These are phyloP conservation scores for Suhomyces wounanorum DNA, from an alignment of 1,139 yeast species.

Conservation along the genomic window DNA sequence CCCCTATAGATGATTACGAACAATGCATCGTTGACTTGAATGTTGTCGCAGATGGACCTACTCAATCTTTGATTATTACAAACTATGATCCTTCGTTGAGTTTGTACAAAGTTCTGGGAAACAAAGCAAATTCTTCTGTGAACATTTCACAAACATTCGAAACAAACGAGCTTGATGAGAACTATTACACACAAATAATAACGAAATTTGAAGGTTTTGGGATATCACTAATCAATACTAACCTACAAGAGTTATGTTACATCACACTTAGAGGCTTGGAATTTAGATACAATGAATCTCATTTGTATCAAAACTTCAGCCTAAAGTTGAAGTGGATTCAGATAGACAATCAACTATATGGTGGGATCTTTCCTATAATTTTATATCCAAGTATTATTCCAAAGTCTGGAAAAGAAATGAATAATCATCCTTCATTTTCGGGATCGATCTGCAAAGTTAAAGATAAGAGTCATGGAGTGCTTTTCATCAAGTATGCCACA, in stretches of 20 bases:
- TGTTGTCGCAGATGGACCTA: slow-evolving; percentile 96
- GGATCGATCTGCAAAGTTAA: slow-evolving; percentile 81
- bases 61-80: slow-evolving; percentile 82
- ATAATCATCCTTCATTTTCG: slow-evolving; percentile 86
- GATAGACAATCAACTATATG: slow-evolving; percentile 86
- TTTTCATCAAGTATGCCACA: slow-evolving; percentile 90
- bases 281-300: slow-evolving; percentile 79
- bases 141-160: slow-evolving; percentile 53
- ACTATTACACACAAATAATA: slow-evolving; percentile 60
- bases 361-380: slow-evolving; percentile 85
- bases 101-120: slow-evolving; percentile 60
- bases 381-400: slow-evolving; percentile 93
- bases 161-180: slow-evolving; percentile 67
- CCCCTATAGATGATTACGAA: slow-evolving; percentile 46
- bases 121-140: slow-evolving; percentile 27
- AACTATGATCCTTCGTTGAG: slow-evolving; percentile 79
- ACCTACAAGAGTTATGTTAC: slow-evolving; percentile 78
- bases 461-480: slow-evolving; percentile 88
- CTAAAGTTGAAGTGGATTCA: slow-evolving; percentile 92
- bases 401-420: slow-evolving; percentile 79
- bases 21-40: slow-evolving; percentile 74
- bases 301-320: slow-evolving; percentile 76
- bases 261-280: slow-evolving; percentile 81
- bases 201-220: slow-evolving; percentile 87
- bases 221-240: slow-evolving; percentile 73